Evolutionary conservation across 2,329 filamentous ascomycete genomes (phyloP).

Genomic region (Colletotrichum eremochloae): DNA sequence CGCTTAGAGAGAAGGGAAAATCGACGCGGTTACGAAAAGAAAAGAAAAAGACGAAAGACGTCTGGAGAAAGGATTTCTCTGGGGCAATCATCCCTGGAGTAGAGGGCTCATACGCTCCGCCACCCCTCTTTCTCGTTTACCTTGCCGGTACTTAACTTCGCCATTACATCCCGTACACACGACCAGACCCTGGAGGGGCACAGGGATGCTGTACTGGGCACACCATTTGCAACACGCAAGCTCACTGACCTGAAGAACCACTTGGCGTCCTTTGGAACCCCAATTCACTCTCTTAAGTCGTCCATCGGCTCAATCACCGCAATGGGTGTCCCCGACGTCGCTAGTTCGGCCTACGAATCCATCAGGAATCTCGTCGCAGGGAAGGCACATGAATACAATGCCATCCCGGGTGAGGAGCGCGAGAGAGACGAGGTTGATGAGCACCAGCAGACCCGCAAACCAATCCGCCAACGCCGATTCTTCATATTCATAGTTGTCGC

Average conservation of each 20-base stretch:
- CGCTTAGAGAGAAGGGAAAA: not conserved
- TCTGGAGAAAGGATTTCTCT: constrained; percentile 7
- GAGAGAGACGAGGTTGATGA: constrained; percentile 36
- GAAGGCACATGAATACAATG: constrained; percentile 48
- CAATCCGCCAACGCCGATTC: constrained; percentile 42
- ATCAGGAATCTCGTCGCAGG: constrained; percentile 42
- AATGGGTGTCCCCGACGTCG: constrained; percentile 37
- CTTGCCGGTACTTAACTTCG: constrained; percentile 23
- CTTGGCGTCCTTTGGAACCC: constrained; percentile 1
- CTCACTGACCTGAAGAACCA: constrained; percentile 26
- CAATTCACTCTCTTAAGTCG: not conserved
- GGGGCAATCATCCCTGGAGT: constrained; percentile 2
- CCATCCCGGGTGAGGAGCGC: constrained; percentile 44
- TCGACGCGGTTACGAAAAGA: not conserved
- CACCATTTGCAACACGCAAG: constrained; percentile 20
- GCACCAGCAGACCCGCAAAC: constrained; percentile 25
- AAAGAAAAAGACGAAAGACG: not conserved
- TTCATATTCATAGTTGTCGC: constrained; percentile 44
- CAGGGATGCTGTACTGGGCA: constrained; percentile 24
- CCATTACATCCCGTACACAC: constrained; percentile 8
- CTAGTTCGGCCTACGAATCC: constrained; percentile 36
- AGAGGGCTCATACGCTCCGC: not conserved
- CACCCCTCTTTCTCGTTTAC: not conserved
- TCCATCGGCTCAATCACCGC: constrained; percentile 9
- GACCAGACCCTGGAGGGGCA: constrained; percentile 11